phyloP scores from a whole-genome alignment of 208 protist genomes.

The Leishmania tropica region DNA sequence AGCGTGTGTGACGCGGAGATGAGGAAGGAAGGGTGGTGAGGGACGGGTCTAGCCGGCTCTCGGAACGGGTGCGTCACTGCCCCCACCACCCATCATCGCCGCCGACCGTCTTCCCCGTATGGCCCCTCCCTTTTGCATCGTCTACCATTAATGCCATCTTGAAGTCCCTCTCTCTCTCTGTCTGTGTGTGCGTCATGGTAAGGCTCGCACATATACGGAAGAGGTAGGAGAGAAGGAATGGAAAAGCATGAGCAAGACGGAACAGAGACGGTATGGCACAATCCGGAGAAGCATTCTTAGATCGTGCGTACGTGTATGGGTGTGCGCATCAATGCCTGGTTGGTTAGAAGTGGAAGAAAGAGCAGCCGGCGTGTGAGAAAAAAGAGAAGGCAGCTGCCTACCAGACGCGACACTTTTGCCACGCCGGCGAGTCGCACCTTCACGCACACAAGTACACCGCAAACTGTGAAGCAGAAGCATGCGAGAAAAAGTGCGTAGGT shows the following conservation, averaged over 20 bases:
- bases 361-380: background rate
- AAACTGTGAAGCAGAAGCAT: background rate
- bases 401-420: background rate
- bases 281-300: background rate
- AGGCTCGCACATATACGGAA: too few relatives aligned
- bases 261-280: background rate
- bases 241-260: background rate
- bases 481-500: background rate
- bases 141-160: background rate
- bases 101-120: background rate
- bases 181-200: background rate
- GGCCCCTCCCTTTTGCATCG: background rate
- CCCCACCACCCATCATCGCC: background rate
- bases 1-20: background rate
- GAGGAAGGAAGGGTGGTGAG: background rate
- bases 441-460: constrained; percentile 1
- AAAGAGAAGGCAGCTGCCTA: background rate
- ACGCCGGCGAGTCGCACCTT: background rate
- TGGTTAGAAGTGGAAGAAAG: background rate
- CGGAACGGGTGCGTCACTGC: background rate
- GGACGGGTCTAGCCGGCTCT: background rate
- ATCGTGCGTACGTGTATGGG: background rate
- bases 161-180: background rate
- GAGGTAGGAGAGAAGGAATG: too few relatives aligned
- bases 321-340: background rate